Base-by-base conservation (phyloP, 2,329 filamentous ascomycete species). In the Scolecobasidium constrictum region DNA sequence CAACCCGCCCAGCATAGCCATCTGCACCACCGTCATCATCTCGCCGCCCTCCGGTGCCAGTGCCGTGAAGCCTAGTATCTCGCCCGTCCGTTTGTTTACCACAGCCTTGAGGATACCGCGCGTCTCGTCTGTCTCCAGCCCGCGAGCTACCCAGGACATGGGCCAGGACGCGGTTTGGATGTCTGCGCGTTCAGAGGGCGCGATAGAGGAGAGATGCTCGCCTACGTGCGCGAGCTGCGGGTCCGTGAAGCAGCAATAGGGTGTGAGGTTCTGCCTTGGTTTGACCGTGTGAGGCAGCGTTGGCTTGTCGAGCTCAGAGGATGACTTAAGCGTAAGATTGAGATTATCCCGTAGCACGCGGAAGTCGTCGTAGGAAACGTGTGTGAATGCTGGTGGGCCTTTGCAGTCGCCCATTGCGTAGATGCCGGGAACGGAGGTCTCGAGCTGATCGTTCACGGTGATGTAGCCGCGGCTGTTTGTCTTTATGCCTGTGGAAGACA, bases 361-460 rank as follows among this genome's bases (percentile, higher is more conserved):
- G 52, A 65, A 73, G 55, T 75, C 71, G 53, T 75, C 71, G 56
- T 73, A 75, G 3, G 68, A 71, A 48, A 75, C 65, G 54, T 75
- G 72, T 2, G 72, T 75, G 52, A 75, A 75, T 12, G 68, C 68
- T 5, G 70, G 67, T 0, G 64, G 64, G 35, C 70, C 69, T 43
- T 73, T 69, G 38, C 68, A 64, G 48, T 75, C 71, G 23, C 72
- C 72, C 2, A 74, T 50, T 1, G 66, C 70, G 49, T 66, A 74
- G 16, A 75, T 56, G 34, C 56, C 60, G 1, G 57, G 47, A 1
- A 57, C 59, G 16, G 56, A 60, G 1, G 70, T 75, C 37, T 63
- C 56, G 3, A 75, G 66, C 44, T 57, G 60, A 5, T 66, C 54
- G 40, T 68, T 62, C 15, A 66, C 62, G 5, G 56, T 47, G 43